Evolutionary conservation across 179 eudicot species (phyloP), one percentile per base, ranked within the genome.

Genomic region (Vitellaria paradoxa): DNA sequence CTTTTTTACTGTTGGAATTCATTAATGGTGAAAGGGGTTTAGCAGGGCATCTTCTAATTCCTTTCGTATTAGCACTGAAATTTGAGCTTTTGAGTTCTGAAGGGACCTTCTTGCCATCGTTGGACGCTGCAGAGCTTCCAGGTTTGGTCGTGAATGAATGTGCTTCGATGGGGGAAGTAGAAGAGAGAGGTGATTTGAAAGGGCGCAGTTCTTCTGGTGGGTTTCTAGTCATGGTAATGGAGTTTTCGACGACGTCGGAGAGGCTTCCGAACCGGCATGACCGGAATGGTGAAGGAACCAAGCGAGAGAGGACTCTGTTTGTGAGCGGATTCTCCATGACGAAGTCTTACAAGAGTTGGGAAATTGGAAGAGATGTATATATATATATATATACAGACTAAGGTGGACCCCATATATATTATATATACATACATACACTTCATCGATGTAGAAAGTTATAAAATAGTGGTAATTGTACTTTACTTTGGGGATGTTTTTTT

Each of bases 241-340:
- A 73, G 85, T 46, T 50, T 65, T 81, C 77, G 72, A 79, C 72
- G 14, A 76, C 76, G 20, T 85, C 84, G 17, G 86, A 59, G n/a
- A 65, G 12, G 49, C 20, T 52, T 21, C 78, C 9, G 72, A 49
- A 65, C 7, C 76, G 82, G 74, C 88, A 85, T 45, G 84, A 77
- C 17, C 72, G 15, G 70, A 83, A 74, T 0, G 81, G 70, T 18
- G 84, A 75, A 49, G 80, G 70, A 30, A 85, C 71, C 40, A 80
- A 64, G 37, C 81, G 82, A 80, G 82, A 66, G 69, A 65, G 14
- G 20, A 20, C 18, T 30, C 26, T 76, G 49, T 13, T 77, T 0
- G 52, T 57, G 18, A 68, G 11, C 18, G 72, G 66, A 4, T 76
- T 75, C 13, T 72, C 79, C 82, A 82, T 78, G 14, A 13, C 17